Evolutionary conservation across 495 filamentous ascomycete species (phyloP), one percentile per base, ranked within the genome.

Genomic region (Parmelia sp.): DNA sequence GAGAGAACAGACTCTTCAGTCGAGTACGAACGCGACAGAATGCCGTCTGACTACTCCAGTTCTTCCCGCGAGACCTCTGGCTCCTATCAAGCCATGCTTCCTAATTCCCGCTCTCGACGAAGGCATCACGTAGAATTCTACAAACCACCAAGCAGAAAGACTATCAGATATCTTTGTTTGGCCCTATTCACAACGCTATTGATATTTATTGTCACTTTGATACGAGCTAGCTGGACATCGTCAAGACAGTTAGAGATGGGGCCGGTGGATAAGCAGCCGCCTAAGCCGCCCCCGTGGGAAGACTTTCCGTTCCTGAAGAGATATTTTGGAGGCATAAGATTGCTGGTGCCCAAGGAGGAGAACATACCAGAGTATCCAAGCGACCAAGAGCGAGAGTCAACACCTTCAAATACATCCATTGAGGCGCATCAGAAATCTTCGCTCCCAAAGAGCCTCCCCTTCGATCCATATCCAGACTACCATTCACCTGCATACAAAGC

Each of bases 321-420:
- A 61, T 96, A 96, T 72, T 88, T 94, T 72, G 92, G 92, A 21
- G 92, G 92, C 0, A 79, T 96, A 55, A 78, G 83, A 64, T 85
- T 78, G 3, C 68, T 96, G 64, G 83, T 89, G 0, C 72, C 83
- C 11, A 78, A 85, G 53, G 70, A 74, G 21, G 76, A 88, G 15
- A 90, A 88, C 64, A 73, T 79, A 2, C 86, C 92, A 15, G 89
- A 96, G 71, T 96, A 91, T 72, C 90, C 91, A 36, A 61, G 63
- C 49, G 70, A 72, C 51, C 63, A 74, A 3, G 74, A 75, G 37
- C 83, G 83, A 27, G 72, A 76, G 40, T 65, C 79, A 51, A 75
- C 69, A 45, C 61, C 49, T 59, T 66, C 37, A 12, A 37, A 59
- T 73, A 33, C 60, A 47, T 62, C 69, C 51, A 42, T 53, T 12